Percentiles rank a stretch among this genome's conserved stretches.
Evolutionary conservation across 1,284 basidiomycete genomes (phyloP).

Genomic region (Cutaneotrichosporon daszewskae): DNA sequence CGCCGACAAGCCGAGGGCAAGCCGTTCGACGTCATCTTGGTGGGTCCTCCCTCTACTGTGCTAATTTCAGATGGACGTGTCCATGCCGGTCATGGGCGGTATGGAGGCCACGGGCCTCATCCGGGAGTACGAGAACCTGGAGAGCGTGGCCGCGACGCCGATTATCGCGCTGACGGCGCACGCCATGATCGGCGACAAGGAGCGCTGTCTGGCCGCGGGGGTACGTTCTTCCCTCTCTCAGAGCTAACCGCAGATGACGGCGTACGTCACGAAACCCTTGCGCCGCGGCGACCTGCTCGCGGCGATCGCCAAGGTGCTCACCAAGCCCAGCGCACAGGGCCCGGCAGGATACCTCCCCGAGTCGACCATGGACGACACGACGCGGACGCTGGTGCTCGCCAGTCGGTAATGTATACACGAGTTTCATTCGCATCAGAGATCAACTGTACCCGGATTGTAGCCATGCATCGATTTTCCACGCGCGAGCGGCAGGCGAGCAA

Average conservation of each 20-base stretch:
- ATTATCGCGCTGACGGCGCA: constrained; percentile 83
- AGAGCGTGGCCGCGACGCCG: constrained; percentile 68
- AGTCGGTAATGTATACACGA: constrained; percentile 5
- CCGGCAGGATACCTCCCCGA: constrained; percentile 7
- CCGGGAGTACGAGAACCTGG: constrained; percentile 66
- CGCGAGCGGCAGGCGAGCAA: no score
- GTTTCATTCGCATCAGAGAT: not conserved
- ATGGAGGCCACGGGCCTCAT: constrained; percentile 53
- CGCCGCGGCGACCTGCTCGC: constrained; percentile 44
- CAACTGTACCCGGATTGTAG: not conserved
- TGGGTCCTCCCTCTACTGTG: constrained; percentile 46
- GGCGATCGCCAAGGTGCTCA: constrained; percentile 43
- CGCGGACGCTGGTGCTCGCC: constrained; percentile 14
- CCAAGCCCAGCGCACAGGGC: constrained; percentile 10
- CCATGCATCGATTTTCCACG: not conserved
- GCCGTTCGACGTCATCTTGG: constrained; percentile 81
- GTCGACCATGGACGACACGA: constrained; percentile 9
- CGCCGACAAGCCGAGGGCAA: constrained; percentile 43
- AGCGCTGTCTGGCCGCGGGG: constrained; percentile 84
- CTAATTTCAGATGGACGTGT: constrained; percentile 81
- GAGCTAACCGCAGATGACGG: constrained; percentile 13
- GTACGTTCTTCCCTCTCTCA: constrained; percentile 10
- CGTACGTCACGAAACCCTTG: constrained; percentile 22
- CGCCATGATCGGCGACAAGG: constrained; percentile 89
- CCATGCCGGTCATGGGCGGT: constrained; percentile 79